Evolutionary conservation across 1,284 basidiomycete genomes (phyloP).

Genomic region (Fomitiporia mediterranea): DNA sequence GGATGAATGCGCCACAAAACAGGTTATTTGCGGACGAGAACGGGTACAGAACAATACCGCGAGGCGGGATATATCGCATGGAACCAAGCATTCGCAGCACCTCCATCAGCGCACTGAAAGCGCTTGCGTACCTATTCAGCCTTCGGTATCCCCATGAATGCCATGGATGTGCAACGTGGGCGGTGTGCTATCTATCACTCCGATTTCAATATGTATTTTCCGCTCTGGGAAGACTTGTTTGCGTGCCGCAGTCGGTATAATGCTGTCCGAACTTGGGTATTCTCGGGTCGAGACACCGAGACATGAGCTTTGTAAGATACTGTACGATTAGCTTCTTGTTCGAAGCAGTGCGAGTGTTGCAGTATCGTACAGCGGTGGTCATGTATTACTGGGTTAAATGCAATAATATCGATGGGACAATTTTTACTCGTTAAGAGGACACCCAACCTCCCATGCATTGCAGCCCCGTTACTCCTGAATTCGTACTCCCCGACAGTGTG

Average conservation of each 20-base stretch:
- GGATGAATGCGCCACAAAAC: neutral
- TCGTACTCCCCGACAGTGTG: too few relatives aligned
- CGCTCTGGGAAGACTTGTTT: neutral
- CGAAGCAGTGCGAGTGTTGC: too few relatives aligned
- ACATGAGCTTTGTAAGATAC: too few relatives aligned
- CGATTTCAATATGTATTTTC: neutral
- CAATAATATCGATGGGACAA: too few relatives aligned
- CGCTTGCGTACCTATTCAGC: neutral
- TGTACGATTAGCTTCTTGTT: too few relatives aligned
- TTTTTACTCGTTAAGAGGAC: too few relatives aligned
- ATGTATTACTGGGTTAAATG: too few relatives aligned
- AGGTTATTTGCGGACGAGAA: neutral
- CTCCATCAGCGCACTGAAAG: slow-evolving; percentile 1
- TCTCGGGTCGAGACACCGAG: too few relatives aligned
- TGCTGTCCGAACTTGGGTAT: neutral
- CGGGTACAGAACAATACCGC: neutral
- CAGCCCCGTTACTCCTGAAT: too few relatives aligned
- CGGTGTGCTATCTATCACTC: neutral
- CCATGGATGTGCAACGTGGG: neutral
- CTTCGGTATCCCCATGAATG: neutral
- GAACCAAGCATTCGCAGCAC: neutral
- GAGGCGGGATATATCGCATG: neutral
- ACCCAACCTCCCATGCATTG: too few relatives aligned
- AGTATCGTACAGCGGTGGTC: too few relatives aligned
- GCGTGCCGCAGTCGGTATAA: too few relatives aligned